phyloP scores from a whole-genome alignment of 306 rosid species.

The Medicago lupulina region DNA sequence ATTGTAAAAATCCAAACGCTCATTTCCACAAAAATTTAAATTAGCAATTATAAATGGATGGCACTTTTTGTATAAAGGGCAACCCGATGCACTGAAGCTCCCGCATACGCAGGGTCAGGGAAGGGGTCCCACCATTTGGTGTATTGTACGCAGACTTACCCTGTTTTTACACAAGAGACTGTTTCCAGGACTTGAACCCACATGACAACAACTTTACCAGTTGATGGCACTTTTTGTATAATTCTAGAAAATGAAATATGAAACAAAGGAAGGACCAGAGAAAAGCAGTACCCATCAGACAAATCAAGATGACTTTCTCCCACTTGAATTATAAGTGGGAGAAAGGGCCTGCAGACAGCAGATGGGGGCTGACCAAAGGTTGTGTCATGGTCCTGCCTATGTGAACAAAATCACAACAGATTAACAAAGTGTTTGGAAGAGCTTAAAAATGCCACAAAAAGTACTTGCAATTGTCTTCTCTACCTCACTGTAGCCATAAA shows the following conservation, averaged over 20 bases:
- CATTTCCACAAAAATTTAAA: not conserved
- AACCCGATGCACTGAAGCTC: too few relatives aligned
- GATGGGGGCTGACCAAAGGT: not conserved
- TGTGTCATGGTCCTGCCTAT: not conserved
- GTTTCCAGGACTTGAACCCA: too few relatives aligned
- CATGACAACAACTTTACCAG: too few relatives aligned
- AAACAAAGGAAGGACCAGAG: slow-evolving; percentile 15
- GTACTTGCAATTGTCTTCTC: not conserved
- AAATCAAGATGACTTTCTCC: not conserved
- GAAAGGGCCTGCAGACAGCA: not conserved
- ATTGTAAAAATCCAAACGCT: slow-evolving; percentile 2
- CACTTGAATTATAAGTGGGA: not conserved
- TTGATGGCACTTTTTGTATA: too few relatives aligned
- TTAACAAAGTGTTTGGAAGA: not conserved
- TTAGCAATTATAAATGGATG: slow-evolving; percentile 11
- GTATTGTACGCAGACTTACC: too few relatives aligned
- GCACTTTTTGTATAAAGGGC: too few relatives aligned
- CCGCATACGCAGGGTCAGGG: too few relatives aligned
- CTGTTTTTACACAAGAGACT: too few relatives aligned
- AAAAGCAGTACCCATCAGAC: slow-evolving; percentile 11
- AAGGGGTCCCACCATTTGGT: too few relatives aligned
- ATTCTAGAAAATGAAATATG: not conserved
- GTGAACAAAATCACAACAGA: not conserved
- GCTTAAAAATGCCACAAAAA: not conserved
- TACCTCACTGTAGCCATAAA: not conserved